These are phyloP conservation scores for Coccomyxa sp. DNA, from an alignment of 139 green algal species.

Conservation along the genomic window DNA sequence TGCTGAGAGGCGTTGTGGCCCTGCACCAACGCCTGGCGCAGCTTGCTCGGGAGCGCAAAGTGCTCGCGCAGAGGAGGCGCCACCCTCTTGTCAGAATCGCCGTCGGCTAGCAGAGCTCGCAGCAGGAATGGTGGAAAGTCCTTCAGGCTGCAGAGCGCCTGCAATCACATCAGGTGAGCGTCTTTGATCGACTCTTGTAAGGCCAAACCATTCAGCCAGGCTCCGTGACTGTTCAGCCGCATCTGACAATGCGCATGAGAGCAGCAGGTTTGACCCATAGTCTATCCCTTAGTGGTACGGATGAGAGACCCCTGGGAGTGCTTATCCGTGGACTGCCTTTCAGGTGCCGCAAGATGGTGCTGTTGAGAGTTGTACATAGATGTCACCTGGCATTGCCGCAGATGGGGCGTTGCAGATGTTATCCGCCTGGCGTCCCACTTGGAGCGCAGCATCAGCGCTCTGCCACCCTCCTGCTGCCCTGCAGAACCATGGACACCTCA, in stretches of 20 bases:
- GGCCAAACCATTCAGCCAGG: conserved; percentile 5
- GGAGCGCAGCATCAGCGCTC: conserved; percentile 1
- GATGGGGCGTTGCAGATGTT: conserved; percentile 52
- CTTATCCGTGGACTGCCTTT: background rate
- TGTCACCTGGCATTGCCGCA: conserved; percentile 54
- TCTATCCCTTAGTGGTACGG: background rate
- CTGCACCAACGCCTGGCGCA: conserved; percentile 20
- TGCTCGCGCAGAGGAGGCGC: no score
- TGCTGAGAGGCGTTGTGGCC: conserved; percentile 62
- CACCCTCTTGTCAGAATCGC: background rate
- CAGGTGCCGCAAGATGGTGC: background rate
- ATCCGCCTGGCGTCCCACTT: conserved; percentile 31
- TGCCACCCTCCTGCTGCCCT: background rate
- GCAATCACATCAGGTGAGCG: background rate
- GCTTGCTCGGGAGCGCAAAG: conserved; percentile 15
- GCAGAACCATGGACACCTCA: no score
- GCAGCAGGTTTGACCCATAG: no score
- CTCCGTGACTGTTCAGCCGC: background rate
- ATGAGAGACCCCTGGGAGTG: background rate
- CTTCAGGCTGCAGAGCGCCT: conserved; percentile 16
- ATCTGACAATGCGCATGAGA: conserved; percentile 5
- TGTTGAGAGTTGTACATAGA: background rate
- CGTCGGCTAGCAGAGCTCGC: conserved; percentile 9
- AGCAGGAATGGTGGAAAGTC: conserved; percentile 16
- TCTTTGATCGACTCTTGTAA: background rate